Base-by-base conservation (phyloP, 352 stramenopile genomes). In the Globisporangium acanthophoron region DNA sequence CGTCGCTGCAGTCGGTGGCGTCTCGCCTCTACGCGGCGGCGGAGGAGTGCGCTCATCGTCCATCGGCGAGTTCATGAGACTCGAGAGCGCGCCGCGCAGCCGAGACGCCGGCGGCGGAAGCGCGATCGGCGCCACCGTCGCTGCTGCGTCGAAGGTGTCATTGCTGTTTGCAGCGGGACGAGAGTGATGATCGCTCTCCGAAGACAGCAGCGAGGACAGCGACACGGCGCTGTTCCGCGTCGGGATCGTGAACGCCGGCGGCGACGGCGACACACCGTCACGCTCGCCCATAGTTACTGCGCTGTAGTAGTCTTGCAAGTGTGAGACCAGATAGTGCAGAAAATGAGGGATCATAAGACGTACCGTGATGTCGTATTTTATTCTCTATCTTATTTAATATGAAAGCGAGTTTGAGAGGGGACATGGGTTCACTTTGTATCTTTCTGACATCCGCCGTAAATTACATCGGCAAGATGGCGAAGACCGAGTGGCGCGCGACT, bases 61-160 rank as follows among this genome's bases (percentile, higher is more conserved):
- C 59, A 71, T 68, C 1, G 78, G 78, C 31, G 76, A 84, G 66
- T 87, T 87, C 71, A 88, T 88, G 65, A 88, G 71, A 39, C 66
- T 79, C 3, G 76, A 85, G 49, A 88, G 67, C 3, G 66, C 74
- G 0, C 62, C 62, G 3, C 52, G 62, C 11, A 44, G 18, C 16
- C 51, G 59, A 55, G 59, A 16, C 52, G 52, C 20, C 56, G 65
- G 37, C 35, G 33, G 21, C 0, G 52, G 58, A 24, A 64, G 31
- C 20, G 58, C 20, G 35, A 64, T 64, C 21, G 52, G 52, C 15
- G 44, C 27, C 20, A 64, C 57, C 3, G 47, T 39, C 16, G 24
- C 33, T 18, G 44, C 49, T 46, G 51, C 52, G 57, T 27, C 33
- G 6, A 27, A 40, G 37, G 3, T 44, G 18, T 1, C 41, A 12